phyloP scores from a whole-genome alignment of 2,329 filamentous ascomycete genomes.

The Exophiala lecanii-corni region DNA sequence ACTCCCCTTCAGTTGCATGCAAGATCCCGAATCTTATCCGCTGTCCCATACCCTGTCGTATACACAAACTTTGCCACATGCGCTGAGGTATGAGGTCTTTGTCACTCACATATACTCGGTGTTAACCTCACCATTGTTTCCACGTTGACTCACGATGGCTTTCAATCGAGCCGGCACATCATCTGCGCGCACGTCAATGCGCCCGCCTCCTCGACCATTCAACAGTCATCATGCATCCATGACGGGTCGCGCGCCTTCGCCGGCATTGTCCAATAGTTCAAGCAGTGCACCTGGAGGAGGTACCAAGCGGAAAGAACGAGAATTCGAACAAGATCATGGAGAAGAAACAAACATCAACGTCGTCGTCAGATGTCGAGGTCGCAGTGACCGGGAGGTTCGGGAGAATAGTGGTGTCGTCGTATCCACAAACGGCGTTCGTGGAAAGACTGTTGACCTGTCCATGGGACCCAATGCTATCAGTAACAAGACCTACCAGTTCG shows the following conservation, averaged over 20 bases:
- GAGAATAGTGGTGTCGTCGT: constrained; percentile 96
- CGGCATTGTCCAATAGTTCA: constrained; percentile 65
- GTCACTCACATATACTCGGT: too few relatives aligned
- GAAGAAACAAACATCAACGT: constrained; percentile 97
- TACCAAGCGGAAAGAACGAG: constrained; percentile 80
- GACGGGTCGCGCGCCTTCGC: constrained; percentile 58
- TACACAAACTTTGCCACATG: too few relatives aligned
- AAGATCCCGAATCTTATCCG: constrained; percentile 1
- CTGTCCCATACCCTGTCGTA: constrained; percentile 1
- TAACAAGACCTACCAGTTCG: constrained; percentile 95
- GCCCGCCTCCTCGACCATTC: constrained; percentile 45
- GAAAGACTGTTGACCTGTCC: constrained; percentile 74
- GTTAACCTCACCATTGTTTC: too few relatives aligned
- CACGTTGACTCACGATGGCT: too few relatives aligned
- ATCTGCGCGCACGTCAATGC: constrained; percentile 46
- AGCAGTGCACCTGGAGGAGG: constrained; percentile 49
- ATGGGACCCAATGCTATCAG: constrained; percentile 90
- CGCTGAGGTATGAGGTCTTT: too few relatives aligned
- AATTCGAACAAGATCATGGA: constrained; percentile 65
- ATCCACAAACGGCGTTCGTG: constrained; percentile 79
- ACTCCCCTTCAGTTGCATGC: too few relatives aligned
- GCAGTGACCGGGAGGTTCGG: constrained; percentile 84
- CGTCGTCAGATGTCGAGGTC: constrained; percentile 87
- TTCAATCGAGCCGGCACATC: constrained; percentile 47
- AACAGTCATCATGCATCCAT: constrained; percentile 44